These are phyloP conservation scores for Colletotrichum godetiae DNA, from an alignment of 2,329 filamentous ascomycete genomes.

Conservation along the genomic window DNA sequence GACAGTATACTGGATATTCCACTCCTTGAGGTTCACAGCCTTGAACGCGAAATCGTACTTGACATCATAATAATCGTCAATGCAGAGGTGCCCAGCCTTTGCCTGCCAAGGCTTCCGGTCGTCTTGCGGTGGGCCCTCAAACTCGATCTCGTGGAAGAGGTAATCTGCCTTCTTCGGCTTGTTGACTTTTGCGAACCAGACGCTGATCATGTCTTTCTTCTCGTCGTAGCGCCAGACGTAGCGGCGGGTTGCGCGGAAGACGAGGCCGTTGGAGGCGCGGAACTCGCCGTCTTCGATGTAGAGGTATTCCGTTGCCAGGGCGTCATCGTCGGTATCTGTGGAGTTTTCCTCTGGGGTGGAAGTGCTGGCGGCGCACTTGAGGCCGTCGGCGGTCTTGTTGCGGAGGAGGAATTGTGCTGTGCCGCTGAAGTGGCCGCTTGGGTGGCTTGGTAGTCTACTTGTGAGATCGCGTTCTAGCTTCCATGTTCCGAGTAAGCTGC, in stretches of 20 bases:
- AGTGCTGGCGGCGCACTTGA: constrained; percentile 45
- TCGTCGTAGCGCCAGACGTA: constrained; percentile 81
- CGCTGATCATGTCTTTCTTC: constrained; percentile 68
- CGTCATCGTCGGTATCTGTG: constrained; percentile 39
- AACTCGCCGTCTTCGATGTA: constrained; percentile 78
- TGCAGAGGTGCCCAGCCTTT: constrained; percentile 75
- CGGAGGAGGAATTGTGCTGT: constrained; percentile 74
- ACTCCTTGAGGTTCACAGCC: constrained; percentile 66
- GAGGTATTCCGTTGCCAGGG: constrained; percentile 69
- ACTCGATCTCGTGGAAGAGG: constrained; percentile 80
- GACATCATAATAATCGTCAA: constrained; percentile 78
- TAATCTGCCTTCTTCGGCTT: constrained; percentile 74
- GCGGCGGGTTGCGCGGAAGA: constrained; percentile 70
- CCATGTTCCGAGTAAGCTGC: constrained; percentile 79
- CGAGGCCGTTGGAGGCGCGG: constrained; percentile 63
- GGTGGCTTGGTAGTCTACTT: constrained; percentile 66
- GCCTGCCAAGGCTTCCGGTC: constrained; percentile 67
- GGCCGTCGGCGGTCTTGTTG: constrained; percentile 65
- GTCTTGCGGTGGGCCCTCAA: constrained; percentile 53
- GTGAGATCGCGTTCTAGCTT: constrained; percentile 67
- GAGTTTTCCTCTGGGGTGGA: constrained; percentile 14
- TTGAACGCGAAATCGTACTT: constrained; percentile 74
- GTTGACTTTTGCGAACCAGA: constrained; percentile 79
- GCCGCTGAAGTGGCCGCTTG: constrained; percentile 73
- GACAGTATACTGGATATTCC: constrained; percentile 73